phyloP scores from a whole-genome alignment of 2,329 filamentous ascomycete genomes.

The Phialemonium atrogriseum region DNA sequence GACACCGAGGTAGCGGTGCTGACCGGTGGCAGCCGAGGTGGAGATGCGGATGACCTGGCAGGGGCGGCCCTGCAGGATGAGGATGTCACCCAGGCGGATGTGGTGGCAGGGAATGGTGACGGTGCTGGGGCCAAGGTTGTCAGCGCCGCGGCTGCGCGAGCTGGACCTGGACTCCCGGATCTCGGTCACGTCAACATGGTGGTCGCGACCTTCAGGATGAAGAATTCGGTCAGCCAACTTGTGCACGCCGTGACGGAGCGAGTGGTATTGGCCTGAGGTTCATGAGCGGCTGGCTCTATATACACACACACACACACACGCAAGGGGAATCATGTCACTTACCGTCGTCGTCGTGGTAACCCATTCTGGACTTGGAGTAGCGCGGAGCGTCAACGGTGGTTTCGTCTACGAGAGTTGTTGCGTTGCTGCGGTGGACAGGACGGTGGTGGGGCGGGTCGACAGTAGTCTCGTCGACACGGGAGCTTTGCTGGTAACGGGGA shows the following conservation, averaged over 20 bases:
- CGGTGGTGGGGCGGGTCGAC: slow-evolving; percentile 29
- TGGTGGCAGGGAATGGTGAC: slow-evolving; percentile 99
- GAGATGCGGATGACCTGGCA: slow-evolving; percentile 99
- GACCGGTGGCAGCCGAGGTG: slow-evolving; percentile 92
- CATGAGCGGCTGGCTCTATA: too few species aligned
- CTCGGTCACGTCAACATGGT: slow-evolving; percentile 40
- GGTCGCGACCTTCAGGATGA: slow-evolving; percentile 36
- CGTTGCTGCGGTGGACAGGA: slow-evolving; percentile 45
- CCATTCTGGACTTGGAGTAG: slow-evolving; percentile 48
- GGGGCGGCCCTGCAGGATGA: slow-evolving; percentile 97
- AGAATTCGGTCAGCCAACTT: slow-evolving; percentile 49
- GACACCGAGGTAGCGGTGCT: slow-evolving; percentile 99
- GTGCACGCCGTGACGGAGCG: slow-evolving; percentile 46
- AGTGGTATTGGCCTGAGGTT: slow-evolving; percentile 47
- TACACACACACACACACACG: too few species aligned
- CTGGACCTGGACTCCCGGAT: slow-evolving; percentile 34
- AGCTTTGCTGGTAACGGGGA: slow-evolving; percentile 22
- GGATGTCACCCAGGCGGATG: slow-evolving; percentile 96
- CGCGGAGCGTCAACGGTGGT: slow-evolving; percentile 55
- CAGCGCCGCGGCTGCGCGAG: slow-evolving; percentile 16
- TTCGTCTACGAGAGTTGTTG: slow-evolving; percentile 54
- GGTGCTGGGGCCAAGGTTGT: slow-evolving; percentile 57
- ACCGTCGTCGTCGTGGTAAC: slow-evolving; percentile 58
- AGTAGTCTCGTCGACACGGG: slow-evolving; percentile 6
- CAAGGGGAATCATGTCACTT: too few species aligned